Base-by-base conservation (phyloP, 306 rosid species). In the Vigna angularis region DNA sequence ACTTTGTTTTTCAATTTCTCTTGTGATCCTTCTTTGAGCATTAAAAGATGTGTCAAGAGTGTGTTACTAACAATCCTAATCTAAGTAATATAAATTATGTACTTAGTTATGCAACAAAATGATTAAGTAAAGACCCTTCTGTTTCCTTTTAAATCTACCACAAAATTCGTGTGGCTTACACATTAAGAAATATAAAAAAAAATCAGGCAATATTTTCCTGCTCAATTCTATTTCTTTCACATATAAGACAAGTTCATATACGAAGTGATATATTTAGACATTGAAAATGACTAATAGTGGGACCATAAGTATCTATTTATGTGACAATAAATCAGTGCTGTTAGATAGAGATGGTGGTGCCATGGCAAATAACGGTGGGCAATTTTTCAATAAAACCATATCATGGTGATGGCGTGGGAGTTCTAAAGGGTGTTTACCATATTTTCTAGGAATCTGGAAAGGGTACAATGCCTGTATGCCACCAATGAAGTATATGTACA, bases 111-210 rank as follows among this genome's bases (percentile, higher is more conserved):
- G 13, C 3, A 9, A 42, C 47, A 9, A 44, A 44, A 44, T 9
- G 48, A 44, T 9, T 49, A 52, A 20, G 56, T 48, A 49, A 22
- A 9, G 34, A 75, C 52, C 59, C 26, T 36, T 55, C 78, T 16
- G 13, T 77, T 82, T 72, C 62, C 70, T 71, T 18, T 45, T 53
- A 45, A 63, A 72, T 51, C 74, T 55, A 32, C 49, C 58, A 32
- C 69, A 45, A 76, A 24, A 53, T 48, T 42, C 55, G n/a, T 64
- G 72, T 30, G 20, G 58, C 65, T 42, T 55, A 65, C 30, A 56
- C 77, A 30, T 40, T 75, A n/a, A 58, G 72, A 63, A 61, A 59
- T 75, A 42, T 17, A 10, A 24, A 8, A 47, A 40, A 13, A 44
- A 13, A 10, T 44, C 13, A 17, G 6, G 59, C 56, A 82, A 59